Percentiles rank a stretch among this genome's conserved stretches.
Conservation (phyloP, 2,329 filamentous ascomycete genomes). For the Leptodontidium sp. region DNA sequence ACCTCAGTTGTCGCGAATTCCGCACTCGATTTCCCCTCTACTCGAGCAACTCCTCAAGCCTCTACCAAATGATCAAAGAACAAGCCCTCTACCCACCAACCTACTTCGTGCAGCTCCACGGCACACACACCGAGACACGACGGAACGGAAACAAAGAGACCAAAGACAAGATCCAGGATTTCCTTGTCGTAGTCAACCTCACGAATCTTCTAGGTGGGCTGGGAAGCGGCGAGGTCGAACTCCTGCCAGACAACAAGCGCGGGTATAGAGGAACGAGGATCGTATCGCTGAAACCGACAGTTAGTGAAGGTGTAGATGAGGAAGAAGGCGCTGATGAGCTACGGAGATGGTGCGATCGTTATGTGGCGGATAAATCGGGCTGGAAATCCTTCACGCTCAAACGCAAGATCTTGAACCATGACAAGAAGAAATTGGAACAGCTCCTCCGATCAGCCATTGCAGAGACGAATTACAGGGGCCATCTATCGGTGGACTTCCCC, state of each 20-base stretch:
- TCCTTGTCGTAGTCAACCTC: slow-evolving; percentile 65
- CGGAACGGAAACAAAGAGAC: slow-evolving; percentile 53
- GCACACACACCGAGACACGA: slow-evolving; percentile 45
- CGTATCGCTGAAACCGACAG: slow-evolving; percentile 58
- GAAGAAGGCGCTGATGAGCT: slow-evolving; percentile 38
- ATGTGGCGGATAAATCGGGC: slow-evolving; percentile 63
- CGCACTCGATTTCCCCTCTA: slow-evolving; percentile 43
- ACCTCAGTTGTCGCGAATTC: slow-evolving; percentile 36
- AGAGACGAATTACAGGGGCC: slow-evolving; percentile 72
- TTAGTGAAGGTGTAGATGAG: slow-evolving; percentile 36
- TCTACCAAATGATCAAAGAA: slow-evolving; percentile 40
- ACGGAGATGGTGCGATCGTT: slow-evolving; percentile 70
- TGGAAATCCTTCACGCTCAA: slow-evolving; percentile 65
- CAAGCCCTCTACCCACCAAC: slow-evolving; percentile 42
- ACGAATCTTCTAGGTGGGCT: slow-evolving; percentile 64
- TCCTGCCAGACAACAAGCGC: slow-evolving; percentile 65
- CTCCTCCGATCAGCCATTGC: slow-evolving; percentile 65
- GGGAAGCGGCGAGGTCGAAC: slow-evolving; percentile 53
- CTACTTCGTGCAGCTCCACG: slow-evolving; percentile 44
- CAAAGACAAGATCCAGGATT: slow-evolving; percentile 62
- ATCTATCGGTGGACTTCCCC: slow-evolving; percentile 66
- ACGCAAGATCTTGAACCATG: slow-evolving; percentile 65
- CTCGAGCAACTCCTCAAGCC: slow-evolving; percentile 35
- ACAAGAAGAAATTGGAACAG: slow-evolving; percentile 60
- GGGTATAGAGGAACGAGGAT: slow-evolving; percentile 71